Evolutionary conservation across 257 asterid species (phyloP), one percentile per base, ranked within the genome.

Genomic region (Capsicum baccatum): DNA sequence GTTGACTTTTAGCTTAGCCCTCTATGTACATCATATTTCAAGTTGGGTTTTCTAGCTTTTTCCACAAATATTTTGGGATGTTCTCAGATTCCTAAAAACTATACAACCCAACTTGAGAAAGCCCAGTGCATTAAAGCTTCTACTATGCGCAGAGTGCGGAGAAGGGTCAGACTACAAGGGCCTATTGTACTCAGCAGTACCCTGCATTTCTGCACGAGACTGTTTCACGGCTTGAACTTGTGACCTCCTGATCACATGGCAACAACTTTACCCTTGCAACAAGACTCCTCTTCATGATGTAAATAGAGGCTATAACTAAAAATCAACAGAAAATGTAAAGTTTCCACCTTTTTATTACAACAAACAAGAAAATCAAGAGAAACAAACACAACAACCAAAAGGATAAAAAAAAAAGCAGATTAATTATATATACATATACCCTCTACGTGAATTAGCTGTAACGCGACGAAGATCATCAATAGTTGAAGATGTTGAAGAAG

Each of bases 381-480:
- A 26, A 13, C 48, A 4, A 76, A 15, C 47, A 76, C 21, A 52
- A 76, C n/a, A 52, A 0, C 26, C 47, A 48, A 52, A 52, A 76
- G 15, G 66, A 64, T 15, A 54, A 1, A 52, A 54, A 15, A 14
- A 6, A 78, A 78, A 78, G 1, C 50, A 33, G 82, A 70, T 71
- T 86, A 39, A 39, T 39, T 39, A 39, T 39, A 39, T 26, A 26
- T 26, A 26, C 33, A 26, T 78, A 78, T 78, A 97, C 99, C 96
- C 93, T 92, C 99, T 97, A 37, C 99, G 97, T 73, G 94, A 90
- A 91, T 97, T 88, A 79, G 99, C 99, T 11, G 95, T 89, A 19
- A 91, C 97, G 79, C 97, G 91, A 57, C 99, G 98, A 88, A 97
- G 95, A 89, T 95, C 95, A 50, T 94, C 97, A 21, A 92, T 82